Evolutionary conservation across 805 yeast species (phyloP).

Genomic region (Candida odintsovae): DNA sequence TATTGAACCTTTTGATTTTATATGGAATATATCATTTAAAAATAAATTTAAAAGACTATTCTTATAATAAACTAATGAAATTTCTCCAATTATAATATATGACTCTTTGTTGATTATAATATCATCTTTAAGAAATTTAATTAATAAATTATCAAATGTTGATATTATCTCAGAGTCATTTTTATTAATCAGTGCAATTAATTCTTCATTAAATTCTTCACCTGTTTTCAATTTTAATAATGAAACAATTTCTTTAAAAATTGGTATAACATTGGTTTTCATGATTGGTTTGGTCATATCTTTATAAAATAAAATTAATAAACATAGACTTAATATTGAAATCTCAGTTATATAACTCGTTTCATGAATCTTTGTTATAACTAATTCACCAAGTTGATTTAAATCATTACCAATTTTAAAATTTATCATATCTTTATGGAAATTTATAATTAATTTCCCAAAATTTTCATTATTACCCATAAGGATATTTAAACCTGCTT

Average conservation of each 20-base stretch:
- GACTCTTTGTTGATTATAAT: conserved; percentile 1
- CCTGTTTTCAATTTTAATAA: not conserved
- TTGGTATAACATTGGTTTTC: conserved; percentile 3
- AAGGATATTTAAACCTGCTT: conserved; percentile 8
- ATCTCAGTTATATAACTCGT: conserved; percentile 14
- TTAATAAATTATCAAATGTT: conserved; percentile 2
- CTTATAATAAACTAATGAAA: conserved; percentile 18
- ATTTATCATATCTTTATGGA: conserved; percentile 5
- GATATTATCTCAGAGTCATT: not conserved
- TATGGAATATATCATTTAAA: conserved; percentile 14
- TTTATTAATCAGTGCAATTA: conserved; percentile 2
- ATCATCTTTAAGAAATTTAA: conserved; percentile 11
- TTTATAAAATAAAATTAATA: conserved; percentile 12
- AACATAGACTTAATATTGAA: conserved; percentile 12
- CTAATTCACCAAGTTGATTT: conserved; percentile 5
- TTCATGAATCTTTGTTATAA: conserved; percentile 13
- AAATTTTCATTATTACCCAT: conserved; percentile 9
- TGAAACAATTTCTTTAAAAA: conserved; percentile 2
- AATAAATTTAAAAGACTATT: conserved; percentile 18
- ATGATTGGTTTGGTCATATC: conserved; percentile 8
- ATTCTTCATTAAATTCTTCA: not conserved
- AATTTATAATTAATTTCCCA: conserved; percentile 19
- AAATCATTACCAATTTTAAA: conserved; percentile 5
- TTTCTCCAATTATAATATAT: conserved; percentile 13
- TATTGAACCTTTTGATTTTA: conserved; percentile 1